Base-by-base conservation (phyloP, 768 basidiomycete species). In the Serendipita indica region DNA sequence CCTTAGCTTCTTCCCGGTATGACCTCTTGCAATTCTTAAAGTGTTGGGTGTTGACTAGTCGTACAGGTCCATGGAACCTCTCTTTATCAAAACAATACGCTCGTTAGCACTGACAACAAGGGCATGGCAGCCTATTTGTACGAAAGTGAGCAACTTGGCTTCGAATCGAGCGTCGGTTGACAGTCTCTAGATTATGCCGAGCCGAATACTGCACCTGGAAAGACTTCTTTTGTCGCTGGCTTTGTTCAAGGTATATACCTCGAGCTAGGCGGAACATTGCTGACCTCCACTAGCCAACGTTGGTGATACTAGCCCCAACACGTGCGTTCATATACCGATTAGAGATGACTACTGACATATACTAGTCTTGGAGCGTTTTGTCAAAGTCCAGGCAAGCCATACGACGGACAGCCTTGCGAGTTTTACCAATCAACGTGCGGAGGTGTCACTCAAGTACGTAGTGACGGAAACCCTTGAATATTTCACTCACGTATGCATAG, bases 41-140 rank as follows among this genome's bases (percentile, higher is more conserved):
- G 33, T 13, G 33, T 13, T n/a, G n/a, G n/a, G n/a, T n/a, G n/a
- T n/a, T n/a, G n/a, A n/a, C n/a, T n/a, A n/a, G n/a, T n/a, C n/a
- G n/a, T n/a, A n/a, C n/a, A 54, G 49, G 86, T 89, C 0, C 87
- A 89, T 68, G 84, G 85, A 1, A 89, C 86, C 14, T 85, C 83
- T 62, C 64, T 87, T n/a, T 88, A 87, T 64, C 62, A 87, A 84
- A 89, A 89, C 66, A 89, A 87, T 62, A 87, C 86, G 0, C 72
- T 88, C n/a, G 77, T 89, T 30, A 87, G 84, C 67, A 70, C 76
- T 2, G 87, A 89, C 69, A 89, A 89, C 72, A 89, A 89, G 67
- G 87, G 87, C 37, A 87, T 89, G 84, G 85, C 86, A 2, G 85
- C 85, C 5, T 83, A 78, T 67, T 67, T 88, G 16, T 89, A 86